Percentiles rank a stretch among this genome's conserved stretches.
Evolutionary conservation across 768 basidiomycete genomes (phyloP).

Genomic region (Agrocybe pediades): DNA sequence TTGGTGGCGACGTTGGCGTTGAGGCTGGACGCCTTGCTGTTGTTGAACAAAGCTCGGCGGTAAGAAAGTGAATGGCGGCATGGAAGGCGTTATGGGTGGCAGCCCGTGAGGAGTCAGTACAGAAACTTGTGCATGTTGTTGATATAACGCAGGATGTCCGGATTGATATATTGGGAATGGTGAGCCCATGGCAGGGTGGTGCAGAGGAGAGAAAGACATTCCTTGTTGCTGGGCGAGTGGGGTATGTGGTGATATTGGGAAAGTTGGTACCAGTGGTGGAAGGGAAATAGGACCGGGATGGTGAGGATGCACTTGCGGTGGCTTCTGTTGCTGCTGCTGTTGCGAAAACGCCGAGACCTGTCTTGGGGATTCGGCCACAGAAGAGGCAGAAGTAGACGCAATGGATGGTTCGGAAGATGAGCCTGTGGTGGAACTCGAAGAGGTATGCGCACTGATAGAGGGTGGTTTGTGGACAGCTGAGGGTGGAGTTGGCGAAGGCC

Average conservation of each 20-base stretch:
- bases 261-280: conserved; percentile 11
- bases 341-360: conserved; percentile 1
- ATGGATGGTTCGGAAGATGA: conserved; percentile 13
- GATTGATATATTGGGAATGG: conserved; percentile 23
- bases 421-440: conserved; percentile 9
- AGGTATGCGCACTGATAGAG: conserved; percentile 11
- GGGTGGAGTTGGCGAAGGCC: conserved; percentile 1
- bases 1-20: conserved; percentile 4
- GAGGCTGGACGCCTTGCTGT: neutral
- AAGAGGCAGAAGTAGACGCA: conserved; percentile 56
- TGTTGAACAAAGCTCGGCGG: conserved; percentile 34
- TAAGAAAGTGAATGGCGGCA: conserved; percentile 93
- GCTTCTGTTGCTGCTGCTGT: conserved; percentile 4
- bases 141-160: conserved; percentile 7
- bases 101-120: conserved; percentile 75
- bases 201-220: conserved; percentile 37
- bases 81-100: conserved; percentile 95
- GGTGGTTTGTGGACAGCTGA: conserved; percentile 7
- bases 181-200: conserved; percentile 37
- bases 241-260: conserved; percentile 24
- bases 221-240: conserved; percentile 27
- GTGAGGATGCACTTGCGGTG: conserved; percentile 10
- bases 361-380: conserved; percentile 8
- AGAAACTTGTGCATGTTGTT: conserved; percentile 16
- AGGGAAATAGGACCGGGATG: conserved; percentile 17